Conservation (phyloP, 352 stramenopile species). For the Globisporangium alternatum region DNA sequence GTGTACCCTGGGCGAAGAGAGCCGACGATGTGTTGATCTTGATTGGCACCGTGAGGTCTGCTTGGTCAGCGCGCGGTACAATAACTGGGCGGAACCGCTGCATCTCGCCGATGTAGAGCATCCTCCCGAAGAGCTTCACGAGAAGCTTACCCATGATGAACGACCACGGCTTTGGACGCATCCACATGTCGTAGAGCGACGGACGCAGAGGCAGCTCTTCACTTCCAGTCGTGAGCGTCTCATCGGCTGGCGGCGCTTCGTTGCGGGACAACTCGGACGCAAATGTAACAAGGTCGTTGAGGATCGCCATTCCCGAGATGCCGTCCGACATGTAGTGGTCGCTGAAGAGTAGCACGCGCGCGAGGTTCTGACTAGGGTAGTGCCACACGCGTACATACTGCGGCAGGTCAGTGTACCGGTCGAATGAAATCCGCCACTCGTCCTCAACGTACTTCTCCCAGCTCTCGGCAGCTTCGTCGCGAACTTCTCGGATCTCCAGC, state of each 20-base stretch:
- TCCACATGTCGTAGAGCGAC: constrained; percentile 30
- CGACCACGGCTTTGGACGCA: constrained; percentile 20
- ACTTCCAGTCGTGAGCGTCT: constrained; percentile 10
- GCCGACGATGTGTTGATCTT: constrained; percentile 25
- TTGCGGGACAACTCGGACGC: constrained; percentile 13
- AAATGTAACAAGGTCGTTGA: constrained; percentile 37
- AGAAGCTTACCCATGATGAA: constrained; percentile 18
- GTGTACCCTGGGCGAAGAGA: constrained; percentile 35
- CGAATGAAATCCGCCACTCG: constrained; percentile 30
- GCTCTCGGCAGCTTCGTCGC: not conserved
- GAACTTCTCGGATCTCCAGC: constrained; percentile 23
- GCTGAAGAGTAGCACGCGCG: constrained; percentile 39
- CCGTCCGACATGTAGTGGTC: constrained; percentile 49
- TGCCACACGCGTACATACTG: constrained; percentile 49
- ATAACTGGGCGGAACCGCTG: constrained; percentile 13
- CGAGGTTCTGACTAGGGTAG: constrained; percentile 23
- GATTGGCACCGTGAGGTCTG: constrained; percentile 28
- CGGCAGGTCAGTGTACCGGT: constrained; percentile 45
- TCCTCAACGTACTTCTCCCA: constrained; percentile 34
- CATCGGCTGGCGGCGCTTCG: not conserved
- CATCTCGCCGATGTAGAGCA: constrained; percentile 18
- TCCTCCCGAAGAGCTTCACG: constrained; percentile 18
- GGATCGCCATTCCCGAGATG: constrained; percentile 28
- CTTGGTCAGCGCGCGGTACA: constrained; percentile 20
- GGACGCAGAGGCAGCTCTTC: constrained; percentile 19